Percentiles rank a stretch among this genome's conserved stretches.
Conservation (phyloP, 768 basidiomycete genomes). For the Hemileccinum impolitum region DNA sequence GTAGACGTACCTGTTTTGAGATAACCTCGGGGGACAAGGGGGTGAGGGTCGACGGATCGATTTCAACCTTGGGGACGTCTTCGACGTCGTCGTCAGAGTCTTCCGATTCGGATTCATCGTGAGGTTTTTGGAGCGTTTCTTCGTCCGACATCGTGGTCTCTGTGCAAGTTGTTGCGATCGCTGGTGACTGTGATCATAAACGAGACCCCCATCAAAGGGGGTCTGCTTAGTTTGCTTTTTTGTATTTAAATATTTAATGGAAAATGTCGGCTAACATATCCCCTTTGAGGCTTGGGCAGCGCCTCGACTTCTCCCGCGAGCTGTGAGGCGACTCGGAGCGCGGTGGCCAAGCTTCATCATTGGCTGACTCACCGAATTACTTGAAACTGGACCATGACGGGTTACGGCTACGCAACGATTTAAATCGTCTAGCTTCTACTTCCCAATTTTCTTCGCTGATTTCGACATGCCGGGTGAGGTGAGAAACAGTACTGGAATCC, state of each 20-base stretch:
- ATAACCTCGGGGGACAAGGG: constrained; percentile 89
- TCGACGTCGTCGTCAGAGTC: constrained; percentile 58
- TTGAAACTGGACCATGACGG: no score
- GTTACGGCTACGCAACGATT: background rate
- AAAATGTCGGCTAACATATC: background rate
- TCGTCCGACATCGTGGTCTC: constrained; percentile 56
- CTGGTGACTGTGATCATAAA: constrained; percentile 13
- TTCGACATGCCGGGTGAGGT: constrained; percentile 27
- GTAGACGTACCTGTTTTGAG: constrained; percentile 73
- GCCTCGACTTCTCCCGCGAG: background rate
- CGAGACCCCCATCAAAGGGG: constrained; percentile 10
- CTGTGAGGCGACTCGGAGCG: background rate
- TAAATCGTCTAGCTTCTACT: no score
- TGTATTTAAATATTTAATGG: background rate
- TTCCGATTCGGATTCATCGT: constrained; percentile 70
- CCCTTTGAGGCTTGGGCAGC: background rate
- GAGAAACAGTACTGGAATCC: background rate
- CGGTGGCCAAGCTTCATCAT: background rate
- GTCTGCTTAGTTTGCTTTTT: constrained; percentile 4
- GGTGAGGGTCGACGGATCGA: constrained; percentile 80
- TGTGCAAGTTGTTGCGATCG: constrained; percentile 12
- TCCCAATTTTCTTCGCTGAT: no score
- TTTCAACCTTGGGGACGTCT: constrained; percentile 59
- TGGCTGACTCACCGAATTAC: no score
- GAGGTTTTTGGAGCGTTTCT: constrained; percentile 60